These are phyloP conservation scores for Dactylellina drechsleri DNA, from an alignment of 2,329 filamentous ascomycete species.

Conservation along the genomic window DNA sequence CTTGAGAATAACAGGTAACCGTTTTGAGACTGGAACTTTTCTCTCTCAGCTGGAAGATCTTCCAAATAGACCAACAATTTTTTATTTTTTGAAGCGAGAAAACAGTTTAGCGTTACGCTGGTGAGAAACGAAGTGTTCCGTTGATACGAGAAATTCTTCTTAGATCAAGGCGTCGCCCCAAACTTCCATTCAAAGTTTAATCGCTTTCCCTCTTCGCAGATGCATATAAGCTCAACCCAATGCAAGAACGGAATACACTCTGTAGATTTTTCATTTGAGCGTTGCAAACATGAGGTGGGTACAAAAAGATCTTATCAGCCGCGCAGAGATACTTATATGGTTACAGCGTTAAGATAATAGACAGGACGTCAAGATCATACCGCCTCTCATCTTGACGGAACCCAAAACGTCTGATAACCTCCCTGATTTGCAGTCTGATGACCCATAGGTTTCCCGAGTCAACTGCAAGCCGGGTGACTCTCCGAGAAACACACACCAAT, in stretches of 20 bases:
- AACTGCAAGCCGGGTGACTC: slow-evolving; percentile 2
- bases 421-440: slow-evolving; percentile 28
- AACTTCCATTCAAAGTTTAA: slow-evolving; percentile 31
- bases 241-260: not conserved
- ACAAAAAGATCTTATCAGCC: slow-evolving; percentile 52
- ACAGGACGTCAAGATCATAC: slow-evolving; percentile 25
- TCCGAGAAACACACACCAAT: slow-evolving; percentile 13
- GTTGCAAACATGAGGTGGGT: slow-evolving; percentile 16
- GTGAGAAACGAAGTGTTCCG: slow-evolving; percentile 25
- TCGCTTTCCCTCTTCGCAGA: slow-evolving; percentile 19
- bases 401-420: slow-evolving; percentile 29
- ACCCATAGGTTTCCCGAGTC: slow-evolving; percentile 3
- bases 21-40: slow-evolving; percentile 39
- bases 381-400: slow-evolving; percentile 24
- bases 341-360: slow-evolving; percentile 46
- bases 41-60: slow-evolving; percentile 34
- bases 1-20: slow-evolving; percentile 53
- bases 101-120: slow-evolving; percentile 14
- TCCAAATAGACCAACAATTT: slow-evolving; percentile 17
- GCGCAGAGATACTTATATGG: slow-evolving; percentile 32
- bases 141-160: slow-evolving; percentile 32
- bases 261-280: slow-evolving; percentile 12
- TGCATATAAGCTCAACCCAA: slow-evolving; percentile 7
- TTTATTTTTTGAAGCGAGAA: slow-evolving; percentile 11
- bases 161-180: slow-evolving; percentile 47